Evolutionary conservation across 371 early-diverging fungal genomes (phyloP), one percentile per base, ranked within the genome.

Genomic region (Syncephalis plumigaleata): DNA sequence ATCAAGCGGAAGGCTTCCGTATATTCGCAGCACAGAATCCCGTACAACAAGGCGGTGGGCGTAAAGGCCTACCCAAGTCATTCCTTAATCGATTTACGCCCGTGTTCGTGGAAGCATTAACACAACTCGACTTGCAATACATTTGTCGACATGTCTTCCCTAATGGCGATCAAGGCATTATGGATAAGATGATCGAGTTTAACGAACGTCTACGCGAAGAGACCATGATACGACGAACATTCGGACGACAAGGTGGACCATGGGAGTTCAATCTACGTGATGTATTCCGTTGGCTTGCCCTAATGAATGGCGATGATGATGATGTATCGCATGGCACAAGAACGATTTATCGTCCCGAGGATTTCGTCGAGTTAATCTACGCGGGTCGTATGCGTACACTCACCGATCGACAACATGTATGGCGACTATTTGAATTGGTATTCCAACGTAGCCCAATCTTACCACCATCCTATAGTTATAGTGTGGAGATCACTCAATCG

Each of bases 11-110:
- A 8, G 81, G 81, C 13, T 97, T 95, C 70, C 69, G 92, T 18
- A 87, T 99, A 0, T 98, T 99, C 73, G 99, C 89, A 45, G 98
- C 99, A 1, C 95, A 98, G 67, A 99, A 99, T 60, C 99, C 99
- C 20, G 71, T 90, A 27, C 76, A 78, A 42, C 91, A 92, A 60
- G 91, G 91, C 53, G 98, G 98, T 53, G 99, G 99, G 20, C 82
- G 99, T 46, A 99, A 99, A 61, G 93, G 96, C 36, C 73, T 99
- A 18, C 99, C 99, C 11, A 87, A 89, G 52, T 92, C 93, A 15
- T 99, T 99, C 65, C 76, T 95, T 42, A 97, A 98, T 62, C 79
- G 99, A 36, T 99, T 99, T 64, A 87, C 94, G 0, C 87, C 81
- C 49, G 92, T 99, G 20, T 87, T 85, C 58, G 80, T 98, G 38